Evolutionary conservation across 306 rosid species (phyloP).

Genomic region (Sicyos edulis): DNA sequence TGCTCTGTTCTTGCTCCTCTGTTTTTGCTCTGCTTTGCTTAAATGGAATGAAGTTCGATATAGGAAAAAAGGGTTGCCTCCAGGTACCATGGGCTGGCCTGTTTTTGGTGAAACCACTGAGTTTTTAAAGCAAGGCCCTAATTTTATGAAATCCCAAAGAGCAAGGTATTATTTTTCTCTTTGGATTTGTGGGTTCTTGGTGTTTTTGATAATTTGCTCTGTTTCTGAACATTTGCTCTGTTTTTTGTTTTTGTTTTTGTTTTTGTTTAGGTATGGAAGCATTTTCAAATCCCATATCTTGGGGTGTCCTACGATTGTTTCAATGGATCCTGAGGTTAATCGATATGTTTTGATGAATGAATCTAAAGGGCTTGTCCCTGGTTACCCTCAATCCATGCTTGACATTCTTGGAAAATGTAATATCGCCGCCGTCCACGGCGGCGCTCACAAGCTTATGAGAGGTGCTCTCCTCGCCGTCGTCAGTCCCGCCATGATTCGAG

Average conservation of each 20-base stretch:
- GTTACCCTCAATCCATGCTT: conserved; percentile 92
- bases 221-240: too few species aligned
- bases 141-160: conserved; percentile 88
- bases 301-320: conserved; percentile 93
- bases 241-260: neutral
- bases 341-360: conserved; percentile 86
- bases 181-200: neutral
- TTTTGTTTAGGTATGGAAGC: conserved; percentile 67
- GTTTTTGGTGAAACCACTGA: conserved; percentile 90
- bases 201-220: neutral
- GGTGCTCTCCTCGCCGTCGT: conserved; percentile 75
- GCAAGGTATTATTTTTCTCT: conserved; percentile 50
- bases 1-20: conserved; percentile 46
- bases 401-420: conserved; percentile 83
- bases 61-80: conserved; percentile 83
- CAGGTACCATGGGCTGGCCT: conserved; percentile 99
- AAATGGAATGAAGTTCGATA: conserved; percentile 79
- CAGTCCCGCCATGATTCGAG: conserved; percentile 57
- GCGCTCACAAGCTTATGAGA: conserved; percentile 86
- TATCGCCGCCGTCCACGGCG: conserved; percentile 96
- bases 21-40: conserved; percentile 77
- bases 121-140: conserved; percentile 93
- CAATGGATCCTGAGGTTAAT: conserved; percentile 92
- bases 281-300: conserved; percentile 93
- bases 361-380: conserved; percentile 90